Evolutionary conservation across 2,329 filamentous ascomycete genomes (phyloP).

Genomic region (Hypoxylon sp.): DNA sequence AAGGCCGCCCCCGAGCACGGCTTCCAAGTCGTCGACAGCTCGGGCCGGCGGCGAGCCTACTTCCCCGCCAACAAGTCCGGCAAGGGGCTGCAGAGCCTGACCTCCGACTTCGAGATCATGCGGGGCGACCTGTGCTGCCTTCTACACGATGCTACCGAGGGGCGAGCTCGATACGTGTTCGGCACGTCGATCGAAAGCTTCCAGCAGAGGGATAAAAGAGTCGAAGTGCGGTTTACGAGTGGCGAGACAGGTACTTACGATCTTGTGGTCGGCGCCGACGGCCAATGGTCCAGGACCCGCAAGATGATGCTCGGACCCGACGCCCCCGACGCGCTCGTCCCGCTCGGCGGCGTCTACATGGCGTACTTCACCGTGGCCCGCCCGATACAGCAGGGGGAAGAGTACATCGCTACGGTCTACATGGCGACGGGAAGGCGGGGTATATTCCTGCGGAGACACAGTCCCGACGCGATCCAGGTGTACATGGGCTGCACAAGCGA

Average conservation of each 20-base stretch:
- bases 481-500: constrained; percentile 56
- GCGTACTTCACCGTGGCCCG: constrained; percentile 53
- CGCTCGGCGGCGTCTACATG: constrained; percentile 44
- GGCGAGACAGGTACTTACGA: constrained; percentile 60
- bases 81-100: constrained; percentile 53
- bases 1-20: constrained; percentile 61
- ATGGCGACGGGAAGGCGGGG: constrained; percentile 51
- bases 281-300: constrained; percentile 62
- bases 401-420: constrained; percentile 55
- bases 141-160: constrained; percentile 53
- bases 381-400: constrained; percentile 51
- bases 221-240: constrained; percentile 54
- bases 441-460: constrained; percentile 57
- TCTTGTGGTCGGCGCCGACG: constrained; percentile 67
- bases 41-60: constrained; percentile 54
- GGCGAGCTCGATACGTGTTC: constrained; percentile 49
- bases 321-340: constrained; percentile 43
- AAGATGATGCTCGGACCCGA: constrained; percentile 54
- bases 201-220: constrained; percentile 38
- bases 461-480: constrained; percentile 52
- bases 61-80: constrained; percentile 55
- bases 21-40: constrained; percentile 56
- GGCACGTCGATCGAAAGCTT: constrained; percentile 49
- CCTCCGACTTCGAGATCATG: constrained; percentile 66
- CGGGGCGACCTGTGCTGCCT: constrained; percentile 62